phyloP scores from a whole-genome alignment of 768 basidiomycete species.

The Phaffia australis region DNA sequence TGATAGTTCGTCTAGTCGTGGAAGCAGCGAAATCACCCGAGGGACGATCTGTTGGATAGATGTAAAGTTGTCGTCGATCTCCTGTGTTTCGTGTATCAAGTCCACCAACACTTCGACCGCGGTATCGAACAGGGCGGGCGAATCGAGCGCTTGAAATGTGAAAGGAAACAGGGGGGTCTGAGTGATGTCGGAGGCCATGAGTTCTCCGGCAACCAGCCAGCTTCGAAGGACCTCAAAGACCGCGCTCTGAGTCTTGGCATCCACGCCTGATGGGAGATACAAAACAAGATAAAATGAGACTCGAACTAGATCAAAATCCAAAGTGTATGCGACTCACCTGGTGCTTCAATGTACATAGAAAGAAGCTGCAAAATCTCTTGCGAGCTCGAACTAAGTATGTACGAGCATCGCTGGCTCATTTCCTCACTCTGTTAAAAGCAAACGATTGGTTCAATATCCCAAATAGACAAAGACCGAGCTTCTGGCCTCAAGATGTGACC shows the following conservation, averaged over 20 bases:
- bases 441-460: background rate
- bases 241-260: conserved; percentile 61
- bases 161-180: conserved; percentile 68
- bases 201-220: conserved; percentile 83
- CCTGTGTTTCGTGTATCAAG: conserved; percentile 94
- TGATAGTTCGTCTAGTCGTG: conserved; percentile 46
- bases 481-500: background rate
- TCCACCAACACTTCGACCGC: conserved; percentile 89
- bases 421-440: conserved; percentile 3
- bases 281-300: background rate
- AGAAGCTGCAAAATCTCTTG: conserved; percentile 64
- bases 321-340: conserved; percentile 49
- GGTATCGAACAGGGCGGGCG: conserved; percentile 79
- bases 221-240: conserved; percentile 72
- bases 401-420: conserved; percentile 16
- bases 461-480: background rate
- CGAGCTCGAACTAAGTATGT: conserved; percentile 40
- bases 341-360: conserved; percentile 75
- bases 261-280: conserved; percentile 53
- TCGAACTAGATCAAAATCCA: background rate
- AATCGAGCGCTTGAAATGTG: conserved; percentile 70
- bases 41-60: conserved; percentile 82
- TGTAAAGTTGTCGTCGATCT: conserved; percentile 83
- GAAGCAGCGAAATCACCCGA: conserved; percentile 62
- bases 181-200: conserved; percentile 53